Percentiles rank a stretch among this genome's conserved stretches.
Conservation (phyloP, 2,329 filamentous ascomycete species). For the Aureobasidium sp. region DNA sequence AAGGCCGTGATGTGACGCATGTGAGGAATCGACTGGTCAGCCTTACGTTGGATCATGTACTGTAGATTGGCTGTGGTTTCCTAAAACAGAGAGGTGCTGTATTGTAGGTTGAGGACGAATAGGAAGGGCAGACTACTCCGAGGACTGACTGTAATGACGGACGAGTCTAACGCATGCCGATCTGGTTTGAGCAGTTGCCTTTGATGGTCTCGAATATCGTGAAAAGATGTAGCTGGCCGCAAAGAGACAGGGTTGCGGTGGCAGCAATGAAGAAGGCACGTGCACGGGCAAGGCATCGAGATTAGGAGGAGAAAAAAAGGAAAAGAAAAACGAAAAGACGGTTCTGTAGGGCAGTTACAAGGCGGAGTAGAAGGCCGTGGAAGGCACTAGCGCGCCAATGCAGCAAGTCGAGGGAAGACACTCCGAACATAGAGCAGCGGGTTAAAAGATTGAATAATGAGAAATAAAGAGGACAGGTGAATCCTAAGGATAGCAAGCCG, state of each 20-base stretch:
- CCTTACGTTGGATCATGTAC: neutral
- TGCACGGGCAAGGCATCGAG: neutral
- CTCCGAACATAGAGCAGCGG: neutral
- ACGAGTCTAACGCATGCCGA: too few species aligned
- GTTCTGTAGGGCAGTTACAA: neutral
- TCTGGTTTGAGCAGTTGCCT: too few species aligned
- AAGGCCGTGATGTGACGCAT: neutral
- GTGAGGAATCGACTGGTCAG: neutral
- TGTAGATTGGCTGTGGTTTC: neutral
- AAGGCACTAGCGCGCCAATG: slow-evolving; percentile 1
- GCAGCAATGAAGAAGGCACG: neutral
- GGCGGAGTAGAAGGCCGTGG: slow-evolving; percentile 11
- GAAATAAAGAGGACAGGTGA: too few species aligned
- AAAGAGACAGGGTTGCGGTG: neutral
- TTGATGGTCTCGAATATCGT: neutral
- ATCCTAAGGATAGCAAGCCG: neutral
- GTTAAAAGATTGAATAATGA: neutral
- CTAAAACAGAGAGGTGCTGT: slow-evolving; percentile 1
- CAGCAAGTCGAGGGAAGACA: neutral
- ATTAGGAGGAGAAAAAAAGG: neutral
- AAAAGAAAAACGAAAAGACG: neutral
- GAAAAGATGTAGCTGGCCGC: neutral
- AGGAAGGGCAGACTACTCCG: too few species aligned
- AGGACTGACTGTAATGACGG: too few species aligned
- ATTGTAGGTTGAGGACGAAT: neutral